These are phyloP conservation scores for Wickerhamiella occidentalis DNA, from an alignment of 805 yeast genomes.

Conservation along the genomic window DNA sequence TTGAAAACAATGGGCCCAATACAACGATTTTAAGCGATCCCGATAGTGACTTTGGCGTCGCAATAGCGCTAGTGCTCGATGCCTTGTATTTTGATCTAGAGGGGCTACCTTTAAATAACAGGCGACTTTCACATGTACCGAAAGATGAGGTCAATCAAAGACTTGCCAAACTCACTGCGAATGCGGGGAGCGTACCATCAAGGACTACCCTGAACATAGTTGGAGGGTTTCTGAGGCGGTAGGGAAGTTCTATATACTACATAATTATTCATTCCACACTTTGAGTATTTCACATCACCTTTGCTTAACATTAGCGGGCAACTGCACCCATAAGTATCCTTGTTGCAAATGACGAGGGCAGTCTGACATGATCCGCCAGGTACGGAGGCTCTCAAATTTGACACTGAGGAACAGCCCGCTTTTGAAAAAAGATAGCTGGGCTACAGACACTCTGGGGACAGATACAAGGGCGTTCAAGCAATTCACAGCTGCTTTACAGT, in stretches of 20 bases:
- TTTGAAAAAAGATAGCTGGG: slow-evolving; percentile 5
- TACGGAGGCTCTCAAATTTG: slow-evolving; percentile 4
- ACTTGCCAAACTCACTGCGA: slow-evolving; percentile 38
- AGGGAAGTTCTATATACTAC: too few species aligned
- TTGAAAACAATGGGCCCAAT: slow-evolving; percentile 16
- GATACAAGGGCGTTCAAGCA: not conserved
- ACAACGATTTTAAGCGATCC: slow-evolving; percentile 46
- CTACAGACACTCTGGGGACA: not conserved
- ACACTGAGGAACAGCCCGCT: not conserved
- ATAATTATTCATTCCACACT: too few species aligned
- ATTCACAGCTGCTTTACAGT: not conserved
- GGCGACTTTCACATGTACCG: slow-evolving; percentile 22
- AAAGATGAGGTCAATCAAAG: slow-evolving; percentile 48
- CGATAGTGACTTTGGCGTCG: slow-evolving; percentile 56
- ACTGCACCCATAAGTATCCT: too few species aligned
- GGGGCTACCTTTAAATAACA: slow-evolving; percentile 30
- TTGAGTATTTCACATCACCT: too few species aligned
- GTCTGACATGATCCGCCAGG: slow-evolving; percentile 5
- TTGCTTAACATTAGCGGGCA: too few species aligned
- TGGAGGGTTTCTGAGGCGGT: slow-evolving; percentile 17
- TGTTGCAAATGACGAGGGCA: too few species aligned
- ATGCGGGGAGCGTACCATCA: slow-evolving; percentile 55
- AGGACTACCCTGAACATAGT: slow-evolving; percentile 52
- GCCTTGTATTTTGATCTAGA: slow-evolving; percentile 34
- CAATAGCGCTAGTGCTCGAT: slow-evolving; percentile 43